Base-by-base conservation (phyloP, 2,329 filamentous ascomycete genomes). In the Neopestalotiopsis sp. region DNA sequence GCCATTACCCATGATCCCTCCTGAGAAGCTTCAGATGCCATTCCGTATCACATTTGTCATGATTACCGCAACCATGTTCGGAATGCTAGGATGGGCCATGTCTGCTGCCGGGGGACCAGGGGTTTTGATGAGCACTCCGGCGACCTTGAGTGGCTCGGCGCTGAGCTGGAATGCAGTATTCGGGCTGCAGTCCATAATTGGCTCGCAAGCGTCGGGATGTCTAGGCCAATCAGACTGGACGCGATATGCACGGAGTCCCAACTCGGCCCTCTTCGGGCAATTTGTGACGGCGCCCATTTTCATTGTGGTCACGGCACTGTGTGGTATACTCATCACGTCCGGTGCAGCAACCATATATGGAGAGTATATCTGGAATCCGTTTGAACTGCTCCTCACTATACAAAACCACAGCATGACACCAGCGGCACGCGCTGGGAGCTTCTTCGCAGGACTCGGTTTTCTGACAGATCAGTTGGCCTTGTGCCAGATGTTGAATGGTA, bases 351-450 rank as follows among this genome's bases (percentile, higher is more conserved):
- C 72, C n/a, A 73, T 79, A 6, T 77, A 78, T 59, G 77, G 79
- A 1, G 74, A 79, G 67, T 74, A 79, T 63, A 74, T 81, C 61
- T 82, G 80, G 80, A 81, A 81, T 58, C 80, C 80, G 3, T 79
- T 81, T 61, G 74, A 78, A 67, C 73, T 82, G 20, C 76, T 82
- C 9, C 71, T 79, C 10, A 72, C 76, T 40, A 76, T 81, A 17
- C 80, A 81, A 71, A 73, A 75, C 1, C 74, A 78, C 32, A 72
- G 72, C 4, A 73, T 76, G 61, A 73, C 73, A 1, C 70, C 77
- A 3, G 73, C 74, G 7, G 74, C 75, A 7, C 70, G 79, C 67
- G 80, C 79, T 2, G 79, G 78, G 4, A 79, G 78, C 1, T 81
- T 81, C 73, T 81, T 81, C 68, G 79, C 78, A 1, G 76, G 78